These are phyloP conservation scores for Fusarium sp. DNA, from an alignment of 2,329 filamentous ascomycete genomes.

Conservation along the genomic window DNA sequence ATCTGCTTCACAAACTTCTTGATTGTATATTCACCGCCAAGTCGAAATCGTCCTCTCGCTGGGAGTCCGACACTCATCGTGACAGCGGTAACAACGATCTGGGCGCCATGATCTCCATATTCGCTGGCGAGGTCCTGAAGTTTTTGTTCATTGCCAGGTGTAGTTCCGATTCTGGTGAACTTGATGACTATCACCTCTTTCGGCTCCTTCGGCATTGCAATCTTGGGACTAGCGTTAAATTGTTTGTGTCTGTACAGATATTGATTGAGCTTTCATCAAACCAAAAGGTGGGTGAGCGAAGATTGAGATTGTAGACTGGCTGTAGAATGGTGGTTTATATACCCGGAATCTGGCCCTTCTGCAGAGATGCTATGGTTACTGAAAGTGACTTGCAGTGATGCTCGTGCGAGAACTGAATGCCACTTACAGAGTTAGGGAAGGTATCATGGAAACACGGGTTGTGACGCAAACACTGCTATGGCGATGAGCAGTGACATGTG, in stretches of 20 bases:
- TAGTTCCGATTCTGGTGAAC: not conserved
- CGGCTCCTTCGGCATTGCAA: not conserved
- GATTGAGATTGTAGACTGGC: not conserved
- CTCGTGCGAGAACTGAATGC: accelerated
- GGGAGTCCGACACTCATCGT: not conserved
- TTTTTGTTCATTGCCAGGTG: not conserved
- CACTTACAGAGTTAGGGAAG: not conserved
- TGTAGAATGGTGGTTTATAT: not conserved
- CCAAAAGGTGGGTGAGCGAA: not conserved
- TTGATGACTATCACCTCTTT: not conserved
- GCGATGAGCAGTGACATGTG: not conserved
- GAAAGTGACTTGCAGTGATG: not conserved
- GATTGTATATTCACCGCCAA: not conserved
- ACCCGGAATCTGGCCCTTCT: not conserved
- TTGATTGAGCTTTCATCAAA: not conserved
- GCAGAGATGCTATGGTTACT: not conserved
- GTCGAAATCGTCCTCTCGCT: not conserved
- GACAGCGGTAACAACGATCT: not conserved
- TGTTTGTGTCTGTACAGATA: not conserved
- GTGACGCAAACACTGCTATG: not conserved
- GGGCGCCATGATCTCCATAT: not conserved
- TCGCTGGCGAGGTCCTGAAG: not conserved
- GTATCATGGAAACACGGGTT: accelerated
- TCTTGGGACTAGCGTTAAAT: accelerated
- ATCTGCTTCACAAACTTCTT: not conserved